Conservation (phyloP, 2,329 filamentous ascomycete species). For the Venturia nashicola region DNA sequence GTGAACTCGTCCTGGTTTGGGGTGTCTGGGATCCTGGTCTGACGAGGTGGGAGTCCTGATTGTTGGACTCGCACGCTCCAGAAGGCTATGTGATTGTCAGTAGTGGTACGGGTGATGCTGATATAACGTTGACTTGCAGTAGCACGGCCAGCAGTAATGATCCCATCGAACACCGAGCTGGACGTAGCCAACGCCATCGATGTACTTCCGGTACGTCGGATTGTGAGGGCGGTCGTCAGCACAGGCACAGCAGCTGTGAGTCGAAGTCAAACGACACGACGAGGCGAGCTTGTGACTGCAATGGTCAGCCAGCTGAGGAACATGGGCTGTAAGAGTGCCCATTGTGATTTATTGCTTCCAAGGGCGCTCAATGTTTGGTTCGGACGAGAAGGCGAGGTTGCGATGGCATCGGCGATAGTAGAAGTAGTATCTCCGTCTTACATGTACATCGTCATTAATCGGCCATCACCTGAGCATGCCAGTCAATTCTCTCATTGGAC, state of each 20-base stretch:
- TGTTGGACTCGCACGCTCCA: conserved; percentile 34
- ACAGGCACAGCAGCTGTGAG: conserved; percentile 28
- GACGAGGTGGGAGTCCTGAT: conserved; percentile 27
- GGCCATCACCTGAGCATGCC: too few species aligned
- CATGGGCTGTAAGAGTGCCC: conserved; percentile 28
- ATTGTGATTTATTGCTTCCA: conserved; percentile 15
- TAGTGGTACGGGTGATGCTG: not conserved
- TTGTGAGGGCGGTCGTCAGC: conserved; percentile 29
- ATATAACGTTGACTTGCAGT: conserved; percentile 19
- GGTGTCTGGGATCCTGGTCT: conserved; percentile 33
- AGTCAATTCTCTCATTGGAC: not conserved
- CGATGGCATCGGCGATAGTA: not conserved
- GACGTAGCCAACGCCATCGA: conserved; percentile 39
- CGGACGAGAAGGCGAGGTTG: not conserved
- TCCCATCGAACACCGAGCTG: conserved; percentile 36
- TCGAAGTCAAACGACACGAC: conserved; percentile 29
- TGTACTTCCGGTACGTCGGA: conserved; percentile 32
- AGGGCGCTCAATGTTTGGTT: conserved; percentile 6
- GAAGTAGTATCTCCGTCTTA: not conserved
- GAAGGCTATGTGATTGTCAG: conserved; percentile 24
- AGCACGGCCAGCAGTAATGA: conserved; percentile 40
- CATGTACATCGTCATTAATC: not conserved
- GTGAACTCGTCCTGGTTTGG: conserved; percentile 36
- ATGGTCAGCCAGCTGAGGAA: conserved; percentile 23
- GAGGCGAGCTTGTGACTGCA: conserved; percentile 30